Conservation (phyloP, 352 stramenopile genomes). For the Peronosclerospora sorghi region DNA sequence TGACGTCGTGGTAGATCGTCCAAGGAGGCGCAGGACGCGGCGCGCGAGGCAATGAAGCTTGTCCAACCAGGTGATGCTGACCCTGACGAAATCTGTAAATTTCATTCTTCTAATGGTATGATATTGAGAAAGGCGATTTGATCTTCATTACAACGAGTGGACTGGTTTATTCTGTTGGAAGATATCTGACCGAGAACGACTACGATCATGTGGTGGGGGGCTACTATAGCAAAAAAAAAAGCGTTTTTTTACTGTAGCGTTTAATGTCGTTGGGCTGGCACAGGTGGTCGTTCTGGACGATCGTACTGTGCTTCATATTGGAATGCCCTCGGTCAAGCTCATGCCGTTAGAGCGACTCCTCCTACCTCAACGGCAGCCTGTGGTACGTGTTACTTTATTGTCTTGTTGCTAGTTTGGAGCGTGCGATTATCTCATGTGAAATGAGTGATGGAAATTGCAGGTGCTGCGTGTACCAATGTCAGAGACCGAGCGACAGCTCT, state of each 20-base stretch:
- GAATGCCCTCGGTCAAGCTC: conserved; percentile 36
- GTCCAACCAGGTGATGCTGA: conserved; percentile 45
- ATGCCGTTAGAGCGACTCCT: conserved; percentile 59
- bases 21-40: conserved; percentile 43
- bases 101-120: background rate
- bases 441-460: conserved; percentile 16
- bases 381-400: no score
- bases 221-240: background rate
- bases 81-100: background rate
- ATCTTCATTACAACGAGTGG: conserved; percentile 75
- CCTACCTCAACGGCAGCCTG: conserved; percentile 53
- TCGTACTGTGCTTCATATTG: conserved; percentile 49
- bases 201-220: conserved; percentile 60
- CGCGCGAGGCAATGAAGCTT: conserved; percentile 43
- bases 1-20: conserved; percentile 25
- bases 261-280: background rate
- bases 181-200: conserved; percentile 49
- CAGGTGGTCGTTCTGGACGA: conserved; percentile 60
- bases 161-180: conserved; percentile 52
- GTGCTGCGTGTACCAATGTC: conserved; percentile 46
- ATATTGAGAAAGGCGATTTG: conserved; percentile 33
- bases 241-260: background rate
- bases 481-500: conserved; percentile 30
- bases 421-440: background rate
- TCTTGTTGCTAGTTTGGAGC: no score